Base-by-base conservation (phyloP, 148 eudicot genomes). In the Spergularia marina region DNA sequence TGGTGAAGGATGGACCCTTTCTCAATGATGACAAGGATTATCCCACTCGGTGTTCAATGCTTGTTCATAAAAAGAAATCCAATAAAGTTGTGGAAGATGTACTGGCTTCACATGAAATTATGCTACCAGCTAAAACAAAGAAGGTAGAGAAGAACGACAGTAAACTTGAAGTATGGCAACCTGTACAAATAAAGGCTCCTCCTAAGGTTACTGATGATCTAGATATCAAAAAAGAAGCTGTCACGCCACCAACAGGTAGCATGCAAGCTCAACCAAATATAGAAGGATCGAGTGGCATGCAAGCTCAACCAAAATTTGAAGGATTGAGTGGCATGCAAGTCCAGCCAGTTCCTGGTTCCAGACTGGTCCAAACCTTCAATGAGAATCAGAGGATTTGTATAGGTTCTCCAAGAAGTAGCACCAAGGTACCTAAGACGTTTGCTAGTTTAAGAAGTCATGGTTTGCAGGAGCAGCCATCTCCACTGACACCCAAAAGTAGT, bases 1-100 rank as follows among this genome's bases (percentile, higher is more conserved):
- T 95, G 97, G 94, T 95, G 60, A 95, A 95, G 81, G 99, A 89
- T 53, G 88, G 89, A 54, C 84, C 87, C 54, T 95, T 90, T 84
- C 84, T 90, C 34, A 86, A 91, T 76, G 83, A 72, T 76, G 92
- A 92, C 23, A 86, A 79, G 79, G 94, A 90, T 78, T 89, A 81
- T 85, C 91, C 92, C 68, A 85, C 91, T 69, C 89, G 82, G 72
- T 82, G 94, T 73, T 95, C 99, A 17, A 80, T 76, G 58, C 99
- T 95, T 75, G 99, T 95, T 70, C 87, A 87, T 60, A 41, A 65
- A 56, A 95, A 95, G 79, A 92, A 85, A 83, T 89, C 94, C 9
- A 59, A 25, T 71, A 83, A 76, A 72, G 85, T 95, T 77, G 71
- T 76, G 63, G 86, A 82, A 81, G 94, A 95, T 83, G 88, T 92